Base-by-base conservation (phyloP, 495 filamentous ascomycete species). In the Neurospora sp. region DNA sequence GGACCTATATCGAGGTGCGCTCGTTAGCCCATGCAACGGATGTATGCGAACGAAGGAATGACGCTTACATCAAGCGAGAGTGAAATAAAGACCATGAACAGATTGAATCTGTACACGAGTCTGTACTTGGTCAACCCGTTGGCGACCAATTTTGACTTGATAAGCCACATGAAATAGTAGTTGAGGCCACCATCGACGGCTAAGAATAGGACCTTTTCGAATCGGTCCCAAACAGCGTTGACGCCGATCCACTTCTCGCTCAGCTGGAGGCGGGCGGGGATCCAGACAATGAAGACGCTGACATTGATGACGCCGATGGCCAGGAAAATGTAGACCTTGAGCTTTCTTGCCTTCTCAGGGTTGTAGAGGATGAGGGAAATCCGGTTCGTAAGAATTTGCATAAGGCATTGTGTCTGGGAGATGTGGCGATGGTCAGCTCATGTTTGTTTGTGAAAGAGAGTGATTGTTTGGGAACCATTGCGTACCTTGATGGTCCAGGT, bases 351-450 rank as follows among this genome's bases (percentile, higher is more conserved):
- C 9, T 77, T 77, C 3, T 71, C 72, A 4, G 79, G 80, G 73
- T 83, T 75, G 18, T 81, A 79, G 37, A 83, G 75, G 72, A 87
- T 79, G 72, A 88, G 76, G 0, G 79, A 76, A 40, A 85, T 76
- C 7, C 86, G 82, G 78, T 87, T 88, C 35, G 84, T 81, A 71
- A 87, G 82, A 71, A 88, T 87, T 72, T 86, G 84, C 37, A 82
- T 79, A 9, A 86, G 77, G 70, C 82, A 81, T 73, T 85, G 83
- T 20, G 81, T 79, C 81, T 85, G 78, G 3, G 14, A 72, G 14
- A 42, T 72, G 10, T 4, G 14, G 14, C 12, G 27, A 35, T 18
- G 54, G 12, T 66, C 54, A 46, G 42, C 6, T 16, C n/a, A 23
- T 31, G 39, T 23, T 35, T 10, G 5, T 42, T 27, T 70, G 69